Percentiles rank a stretch among this genome's conserved stretches.
These are phyloP conservation scores for Carex cristatella DNA, from an alignment of 176 grass and related monocot genomes.

Conservation along the genomic window DNA sequence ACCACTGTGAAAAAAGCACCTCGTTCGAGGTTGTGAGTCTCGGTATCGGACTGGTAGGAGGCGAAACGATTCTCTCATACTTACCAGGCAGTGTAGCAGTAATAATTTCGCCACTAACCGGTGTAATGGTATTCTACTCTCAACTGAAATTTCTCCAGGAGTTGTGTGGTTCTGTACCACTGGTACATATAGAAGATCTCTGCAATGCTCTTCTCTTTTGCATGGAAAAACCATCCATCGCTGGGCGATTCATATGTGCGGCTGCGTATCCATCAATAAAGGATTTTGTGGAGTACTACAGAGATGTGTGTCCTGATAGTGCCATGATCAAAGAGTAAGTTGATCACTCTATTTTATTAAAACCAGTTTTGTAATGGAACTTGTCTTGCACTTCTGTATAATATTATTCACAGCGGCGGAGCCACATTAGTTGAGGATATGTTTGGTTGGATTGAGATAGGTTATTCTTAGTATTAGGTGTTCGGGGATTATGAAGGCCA, in stretches of 20 bases:
- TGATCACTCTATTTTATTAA: background rate
- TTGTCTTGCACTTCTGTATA: background rate
- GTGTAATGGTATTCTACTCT: background rate
- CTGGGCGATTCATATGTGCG: constrained; percentile 52
- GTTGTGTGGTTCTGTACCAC: constrained; percentile 49
- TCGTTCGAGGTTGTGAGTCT: constrained; percentile 48
- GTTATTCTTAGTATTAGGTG: too few species aligned
- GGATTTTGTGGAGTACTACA: constrained; percentile 31
- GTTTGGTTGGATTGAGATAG: too few species aligned
- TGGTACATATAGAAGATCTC: constrained; percentile 56
- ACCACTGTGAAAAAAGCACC: background rate
- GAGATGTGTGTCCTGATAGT: constrained; percentile 24
- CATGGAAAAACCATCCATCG: constrained; percentile 48
- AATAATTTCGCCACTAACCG: constrained; percentile 42
- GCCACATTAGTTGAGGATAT: too few species aligned
- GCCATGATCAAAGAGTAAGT: constrained; percentile 46
- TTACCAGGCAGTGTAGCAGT: background rate
- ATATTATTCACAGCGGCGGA: background rate
- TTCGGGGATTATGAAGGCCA: too few species aligned
- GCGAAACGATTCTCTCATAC: constrained; percentile 34
- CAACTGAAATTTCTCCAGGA: constrained; percentile 40
- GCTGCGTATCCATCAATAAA: constrained; percentile 32
- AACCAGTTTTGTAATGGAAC: background rate
- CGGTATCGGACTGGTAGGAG: constrained; percentile 34
- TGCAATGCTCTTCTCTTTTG: constrained; percentile 58